phyloP scores from a whole-genome alignment of 169 alveolate genomes.

The Theileria luwenshuni region DNA sequence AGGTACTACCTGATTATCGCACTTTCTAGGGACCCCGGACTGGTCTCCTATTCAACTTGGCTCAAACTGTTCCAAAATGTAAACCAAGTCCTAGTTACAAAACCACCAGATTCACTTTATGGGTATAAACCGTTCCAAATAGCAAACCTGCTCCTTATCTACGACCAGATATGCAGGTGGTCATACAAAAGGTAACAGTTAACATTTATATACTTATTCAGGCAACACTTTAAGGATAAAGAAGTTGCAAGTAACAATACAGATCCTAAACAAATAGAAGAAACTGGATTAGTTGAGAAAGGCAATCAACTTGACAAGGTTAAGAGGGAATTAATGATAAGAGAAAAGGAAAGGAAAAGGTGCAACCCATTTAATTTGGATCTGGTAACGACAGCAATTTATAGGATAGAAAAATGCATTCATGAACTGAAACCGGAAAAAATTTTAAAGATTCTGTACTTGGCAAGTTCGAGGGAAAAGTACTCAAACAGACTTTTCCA shows the following conservation, averaged over 20 bases:
- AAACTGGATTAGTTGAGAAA: background rate
- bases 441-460: conserved; percentile 37
- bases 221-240: too few species aligned
- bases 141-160: conserved; percentile 58
- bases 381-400: conserved; percentile 15
- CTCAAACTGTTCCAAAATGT: conserved; percentile 4
- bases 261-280: background rate
- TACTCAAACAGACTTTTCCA: conserved; percentile 25
- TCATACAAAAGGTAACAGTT: conserved; percentile 20
- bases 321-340: background rate
- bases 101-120: background rate
- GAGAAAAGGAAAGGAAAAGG: conserved; percentile 4
- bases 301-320: background rate
- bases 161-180: conserved; percentile 60
- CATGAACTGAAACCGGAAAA: conserved; percentile 44
- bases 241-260: background rate
- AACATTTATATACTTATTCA: background rate
- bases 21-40: conserved; percentile 46
- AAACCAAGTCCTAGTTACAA: background rate
- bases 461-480: conserved; percentile 16
- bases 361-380: conserved; percentile 24
- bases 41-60: conserved; percentile 39
- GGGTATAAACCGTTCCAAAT: conserved; percentile 35
- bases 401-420: conserved; percentile 20
- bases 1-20: conserved; percentile 41